A percentile compares a stretch with the other conserved stretches of the same genome.
These are phyloP conservation scores for Debaryomyces psychrophilus DNA, from an alignment of 1,139 yeast species.

Conservation along the genomic window DNA sequence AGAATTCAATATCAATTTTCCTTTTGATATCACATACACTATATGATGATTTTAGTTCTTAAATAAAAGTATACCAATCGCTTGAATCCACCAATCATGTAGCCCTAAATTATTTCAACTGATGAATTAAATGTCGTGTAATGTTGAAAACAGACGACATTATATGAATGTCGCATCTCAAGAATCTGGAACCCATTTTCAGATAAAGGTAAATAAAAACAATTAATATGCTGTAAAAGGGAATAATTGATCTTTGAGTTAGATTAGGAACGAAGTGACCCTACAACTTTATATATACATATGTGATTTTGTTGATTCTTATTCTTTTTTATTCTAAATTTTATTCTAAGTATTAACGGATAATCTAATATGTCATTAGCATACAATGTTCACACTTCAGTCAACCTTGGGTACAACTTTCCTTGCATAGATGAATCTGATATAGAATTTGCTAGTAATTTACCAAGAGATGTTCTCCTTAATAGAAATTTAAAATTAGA, in stretches of 20 bases:
- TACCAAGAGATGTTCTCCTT: conserved; percentile 25
- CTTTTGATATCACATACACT: neutral
- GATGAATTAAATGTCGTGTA: neutral
- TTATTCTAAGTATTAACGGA: neutral
- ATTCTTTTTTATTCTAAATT: neutral
- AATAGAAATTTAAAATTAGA: conserved; percentile 29
- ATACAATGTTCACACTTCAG: conserved; percentile 18
- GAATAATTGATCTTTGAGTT: conserved; percentile 4
- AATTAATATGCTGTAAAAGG: conserved; percentile 25
- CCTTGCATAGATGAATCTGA: conserved; percentile 22
- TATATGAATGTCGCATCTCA: neutral
- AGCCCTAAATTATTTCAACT: neutral
- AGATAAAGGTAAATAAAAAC: conserved; percentile 24
- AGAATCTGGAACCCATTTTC: conserved; percentile 10
- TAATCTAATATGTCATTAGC: conserved; percentile 1
- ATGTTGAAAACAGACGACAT: neutral
- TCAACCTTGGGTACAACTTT: conserved; percentile 26
- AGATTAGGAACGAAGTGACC: neutral
- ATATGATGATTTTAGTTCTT: neutral
- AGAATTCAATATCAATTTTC: neutral
- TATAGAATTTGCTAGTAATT: conserved; percentile 15
- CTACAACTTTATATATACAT: conserved; percentile 1
- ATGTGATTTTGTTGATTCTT: neutral
- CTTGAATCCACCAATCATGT: conserved; percentile 2
- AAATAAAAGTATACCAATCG: neutral